A percentile compares a stretch with the other conserved stretches of the same genome.
Conservation (phyloP, 2,329 filamentous ascomycete species). For the Pestalotiopsis sp. region DNA sequence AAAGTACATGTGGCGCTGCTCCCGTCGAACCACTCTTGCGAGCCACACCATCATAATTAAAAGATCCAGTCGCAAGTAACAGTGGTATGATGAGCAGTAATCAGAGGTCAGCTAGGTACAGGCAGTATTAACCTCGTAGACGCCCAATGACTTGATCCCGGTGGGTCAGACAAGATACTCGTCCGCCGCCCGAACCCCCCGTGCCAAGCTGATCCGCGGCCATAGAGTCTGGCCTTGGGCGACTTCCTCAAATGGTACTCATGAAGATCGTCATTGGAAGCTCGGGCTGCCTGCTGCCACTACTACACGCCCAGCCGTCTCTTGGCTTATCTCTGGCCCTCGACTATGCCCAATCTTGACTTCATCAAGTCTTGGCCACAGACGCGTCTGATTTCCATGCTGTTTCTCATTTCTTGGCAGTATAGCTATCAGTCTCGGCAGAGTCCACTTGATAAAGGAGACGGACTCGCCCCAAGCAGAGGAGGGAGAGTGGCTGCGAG, state of each 20-base stretch:
- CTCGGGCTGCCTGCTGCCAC: slow-evolving; percentile 16
- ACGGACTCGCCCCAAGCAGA: slow-evolving; percentile 1
- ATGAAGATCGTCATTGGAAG: slow-evolving; percentile 29
- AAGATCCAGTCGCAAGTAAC: neutral
- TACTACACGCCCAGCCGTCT: slow-evolving; percentile 14
- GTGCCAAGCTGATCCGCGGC: neutral
- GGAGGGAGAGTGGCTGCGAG: neutral
- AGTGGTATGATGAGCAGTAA: neutral
- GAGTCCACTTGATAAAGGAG: slow-evolving; percentile 12
- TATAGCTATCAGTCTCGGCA: slow-evolving; percentile 10
- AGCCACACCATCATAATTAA: neutral
- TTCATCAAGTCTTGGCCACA: slow-evolving; percentile 2
- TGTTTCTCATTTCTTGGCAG: slow-evolving; percentile 28
- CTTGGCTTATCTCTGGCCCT: slow-evolving; percentile 22
- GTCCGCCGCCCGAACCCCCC: slow-evolving; percentile 1
- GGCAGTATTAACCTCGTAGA: neutral
- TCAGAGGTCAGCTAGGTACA: neutral
- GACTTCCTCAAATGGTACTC: slow-evolving; percentile 19
- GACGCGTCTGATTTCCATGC: slow-evolving; percentile 6
- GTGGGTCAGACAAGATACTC: slow-evolving; percentile 9
- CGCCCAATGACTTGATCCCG: neutral
- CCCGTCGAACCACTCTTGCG: neutral
- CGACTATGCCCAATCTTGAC: slow-evolving; percentile 1
- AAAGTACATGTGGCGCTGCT: neutral
- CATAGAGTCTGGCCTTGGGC: slow-evolving; percentile 3